phyloP scores from a whole-genome alignment of 129 eudicot genomes.

The Chrysanthemum lavandulifolium region DNA sequence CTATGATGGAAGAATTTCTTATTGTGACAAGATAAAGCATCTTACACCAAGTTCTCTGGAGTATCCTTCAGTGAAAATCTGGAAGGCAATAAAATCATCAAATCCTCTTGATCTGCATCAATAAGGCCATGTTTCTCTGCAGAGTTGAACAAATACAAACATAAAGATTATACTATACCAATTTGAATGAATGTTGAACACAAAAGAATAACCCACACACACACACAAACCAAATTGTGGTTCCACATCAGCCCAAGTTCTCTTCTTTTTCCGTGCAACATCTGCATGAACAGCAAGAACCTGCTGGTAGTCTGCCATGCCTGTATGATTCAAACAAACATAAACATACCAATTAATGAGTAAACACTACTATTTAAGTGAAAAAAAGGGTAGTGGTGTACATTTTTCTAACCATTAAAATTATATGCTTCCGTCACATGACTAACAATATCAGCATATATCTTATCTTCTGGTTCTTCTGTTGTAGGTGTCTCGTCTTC shows the following conservation, averaged over 20 bases:
- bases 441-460: constrained; percentile 72
- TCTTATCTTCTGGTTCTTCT: constrained; percentile 34
- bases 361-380: neutral
- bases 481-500: constrained; percentile 35
- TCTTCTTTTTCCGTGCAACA: constrained; percentile 68
- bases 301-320: constrained; percentile 96
- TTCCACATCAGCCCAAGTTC: constrained; percentile 76
- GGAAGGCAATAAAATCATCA: constrained; percentile 81
- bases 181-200: neutral
- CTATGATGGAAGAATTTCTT: neutral
- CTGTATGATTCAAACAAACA: constrained; percentile 35
- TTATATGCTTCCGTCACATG: constrained; percentile 64
- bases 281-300: constrained; percentile 90
- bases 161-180: neutral
- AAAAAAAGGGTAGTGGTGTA: constrained; percentile 11
- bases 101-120: constrained; percentile 80
- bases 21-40: constrained; percentile 23
- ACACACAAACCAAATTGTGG: constrained; percentile 61
- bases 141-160: constrained; percentile 20
- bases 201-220: neutral
- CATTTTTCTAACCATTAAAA: constrained; percentile 61
- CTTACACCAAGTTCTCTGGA: constrained; percentile 82
- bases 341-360: neutral
- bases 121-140: constrained; percentile 67
- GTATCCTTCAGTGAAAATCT: constrained; percentile 67